Percentiles rank a stretch among this genome's conserved stretches.
phyloP scores from a whole-genome alignment of 1,284 basidiomycete genomes.

The Heterobasidion annosum region DNA sequence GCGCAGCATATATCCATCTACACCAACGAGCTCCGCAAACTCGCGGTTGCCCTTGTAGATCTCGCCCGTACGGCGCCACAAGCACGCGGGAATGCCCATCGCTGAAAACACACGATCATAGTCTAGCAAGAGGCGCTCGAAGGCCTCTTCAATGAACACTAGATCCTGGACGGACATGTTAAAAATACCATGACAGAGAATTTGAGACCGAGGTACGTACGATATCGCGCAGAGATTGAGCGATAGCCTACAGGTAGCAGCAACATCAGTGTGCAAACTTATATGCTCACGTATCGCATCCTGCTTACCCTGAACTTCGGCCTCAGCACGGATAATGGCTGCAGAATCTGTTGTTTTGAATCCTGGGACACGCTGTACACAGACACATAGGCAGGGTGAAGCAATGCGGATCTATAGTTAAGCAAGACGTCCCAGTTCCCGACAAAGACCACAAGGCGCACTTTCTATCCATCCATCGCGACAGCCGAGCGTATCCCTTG shows the following conservation, averaged over 20 bases:
- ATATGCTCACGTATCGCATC: too few species aligned
- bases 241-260: conserved; percentile 56
- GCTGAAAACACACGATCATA: conserved; percentile 94
- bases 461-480: conserved; percentile 94
- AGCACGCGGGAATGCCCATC: conserved; percentile 93
- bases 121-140: conserved; percentile 90
- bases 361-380: conserved; percentile 75
- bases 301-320: conserved; percentile 80
- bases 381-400: background rate
- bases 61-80: conserved; percentile 96
- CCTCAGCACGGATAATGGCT: conserved; percentile 82
- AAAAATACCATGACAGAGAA: conserved; percentile 6
- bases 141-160: conserved; percentile 97
- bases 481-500: conserved; percentile 84
- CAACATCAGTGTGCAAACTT: conserved; percentile 4
- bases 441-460: conserved; percentile 22
- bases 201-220: conserved; percentile 27
- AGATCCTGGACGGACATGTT: conserved; percentile 54
- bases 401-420: background rate
- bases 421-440: background rate
- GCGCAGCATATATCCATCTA: conserved; percentile 74
- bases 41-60: conserved; percentile 98
- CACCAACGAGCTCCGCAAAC: conserved; percentile 82
- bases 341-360: conserved; percentile 84
- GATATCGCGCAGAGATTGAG: conserved; percentile 84